Conservation (phyloP, 805 yeast genomes). For the Helenozyma baotianmanensis region DNA sequence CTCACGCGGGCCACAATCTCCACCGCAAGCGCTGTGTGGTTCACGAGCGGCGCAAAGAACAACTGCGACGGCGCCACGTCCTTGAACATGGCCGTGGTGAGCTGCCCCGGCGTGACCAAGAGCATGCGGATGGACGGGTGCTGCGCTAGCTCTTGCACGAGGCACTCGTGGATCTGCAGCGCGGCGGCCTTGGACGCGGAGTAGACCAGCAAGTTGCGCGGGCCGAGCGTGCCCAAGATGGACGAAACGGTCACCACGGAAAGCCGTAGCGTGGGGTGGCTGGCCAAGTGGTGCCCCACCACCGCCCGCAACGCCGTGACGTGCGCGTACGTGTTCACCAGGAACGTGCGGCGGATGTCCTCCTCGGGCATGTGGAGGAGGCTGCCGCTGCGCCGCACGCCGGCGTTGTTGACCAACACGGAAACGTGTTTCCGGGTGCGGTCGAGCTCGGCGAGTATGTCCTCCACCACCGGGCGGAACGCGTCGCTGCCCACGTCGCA, state of each 20-base stretch:
- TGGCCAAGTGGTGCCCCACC: conserved; percentile 17
- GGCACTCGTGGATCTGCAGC: conserved; percentile 41
- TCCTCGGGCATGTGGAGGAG: conserved; percentile 20
- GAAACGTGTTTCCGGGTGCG: conserved; percentile 17
- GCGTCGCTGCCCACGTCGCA: conserved; percentile 21
- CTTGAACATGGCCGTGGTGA: conserved; percentile 44
- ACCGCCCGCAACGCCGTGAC: conserved; percentile 21
- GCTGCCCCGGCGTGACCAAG: conserved; percentile 48
- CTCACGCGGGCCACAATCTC: conserved; percentile 28
- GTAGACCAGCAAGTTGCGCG: conserved; percentile 43
- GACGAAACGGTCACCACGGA: conserved; percentile 44
- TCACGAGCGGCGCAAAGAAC: conserved; percentile 48
- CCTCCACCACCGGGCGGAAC: conserved; percentile 13
- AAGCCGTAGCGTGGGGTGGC: conserved; percentile 10
- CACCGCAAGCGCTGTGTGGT: conserved; percentile 32
- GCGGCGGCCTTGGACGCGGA: conserved; percentile 47
- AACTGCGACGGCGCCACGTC: conserved; percentile 38
- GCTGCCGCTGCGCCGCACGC: conserved; percentile 34
- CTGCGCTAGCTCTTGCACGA: conserved; percentile 33
- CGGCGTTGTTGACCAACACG: conserved; percentile 47
- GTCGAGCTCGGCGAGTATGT: conserved; percentile 6
- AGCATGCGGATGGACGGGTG: conserved; percentile 26
- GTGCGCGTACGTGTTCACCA: conserved; percentile 31
- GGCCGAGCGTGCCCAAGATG: conserved; percentile 46
- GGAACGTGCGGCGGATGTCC: conserved; percentile 22